phyloP scores from a whole-genome alignment of 2,329 filamentous ascomycete genomes.

The Domatiomyces globalis region DNA sequence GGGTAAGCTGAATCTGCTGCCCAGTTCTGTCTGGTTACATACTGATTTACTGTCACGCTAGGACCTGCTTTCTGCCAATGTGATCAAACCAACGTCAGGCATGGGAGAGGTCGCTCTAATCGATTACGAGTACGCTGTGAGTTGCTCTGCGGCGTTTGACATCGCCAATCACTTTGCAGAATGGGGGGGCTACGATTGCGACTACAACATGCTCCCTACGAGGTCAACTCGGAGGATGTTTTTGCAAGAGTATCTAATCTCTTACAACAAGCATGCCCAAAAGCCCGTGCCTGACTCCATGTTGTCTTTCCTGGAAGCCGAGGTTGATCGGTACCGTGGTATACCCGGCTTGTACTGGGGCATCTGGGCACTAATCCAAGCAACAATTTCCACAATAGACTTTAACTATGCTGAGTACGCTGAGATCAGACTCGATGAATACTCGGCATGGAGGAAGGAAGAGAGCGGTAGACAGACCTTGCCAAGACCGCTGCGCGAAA shows the following conservation, averaged over 20 bases:
- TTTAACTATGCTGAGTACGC: conserved; percentile 94
- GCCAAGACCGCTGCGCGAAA: conserved; percentile 60
- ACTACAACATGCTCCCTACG: conserved; percentile 71
- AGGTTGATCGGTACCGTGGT: conserved; percentile 78
- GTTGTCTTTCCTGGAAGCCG: conserved; percentile 53
- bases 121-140: conserved; percentile 95
- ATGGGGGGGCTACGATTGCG: conserved; percentile 95
- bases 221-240: conserved; percentile 63
- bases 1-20: not conserved
- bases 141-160: conserved; percentile 88
- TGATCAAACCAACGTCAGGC: conserved; percentile 47
- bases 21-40: not conserved
- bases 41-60: conserved; percentile 7
- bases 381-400: conserved; percentile 84
- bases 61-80: conserved; percentile 88
- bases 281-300: conserved; percentile 33
- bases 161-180: conserved; percentile 97
- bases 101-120: conserved; percentile 61
- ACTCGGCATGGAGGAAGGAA: conserved; percentile 81
- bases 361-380: conserved; percentile 91
- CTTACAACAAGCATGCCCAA: conserved; percentile 49
- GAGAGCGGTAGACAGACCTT: conserved; percentile 44
- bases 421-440: conserved; percentile 72
- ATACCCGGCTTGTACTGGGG: conserved; percentile 81
- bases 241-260: conserved; percentile 64